These are phyloP conservation scores for Auricularia cornea DNA, from an alignment of 768 basidiomycete genomes.

Conservation along the genomic window DNA sequence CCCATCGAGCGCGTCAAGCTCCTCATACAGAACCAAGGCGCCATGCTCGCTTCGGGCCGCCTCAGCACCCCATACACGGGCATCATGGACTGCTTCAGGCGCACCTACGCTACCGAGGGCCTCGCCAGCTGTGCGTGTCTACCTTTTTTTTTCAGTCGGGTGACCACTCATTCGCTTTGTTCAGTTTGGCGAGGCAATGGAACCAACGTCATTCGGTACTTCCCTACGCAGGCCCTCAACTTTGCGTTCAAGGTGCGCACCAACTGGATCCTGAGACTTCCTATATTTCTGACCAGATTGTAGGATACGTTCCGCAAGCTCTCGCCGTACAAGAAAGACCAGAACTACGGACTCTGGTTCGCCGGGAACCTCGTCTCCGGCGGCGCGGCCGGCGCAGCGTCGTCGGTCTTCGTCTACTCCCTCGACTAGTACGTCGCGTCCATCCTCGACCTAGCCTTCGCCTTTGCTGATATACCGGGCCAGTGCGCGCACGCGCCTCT, in stretches of 20 bases:
- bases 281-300: background rate
- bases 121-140: constrained; percentile 24
- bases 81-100: constrained; percentile 27
- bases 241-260: constrained; percentile 31
- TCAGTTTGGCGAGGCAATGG: constrained; percentile 39
- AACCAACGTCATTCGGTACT: constrained; percentile 37
- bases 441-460: background rate
- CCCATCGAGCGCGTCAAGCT: constrained; percentile 44
- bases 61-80: constrained; percentile 29
- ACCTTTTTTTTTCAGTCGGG: background rate
- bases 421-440: constrained; percentile 31
- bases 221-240: constrained; percentile 39
- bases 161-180: too few relatives aligned
- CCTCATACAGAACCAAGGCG: constrained; percentile 31
- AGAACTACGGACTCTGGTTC: constrained; percentile 31
- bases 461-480: background rate
- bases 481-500: constrained; percentile 34
- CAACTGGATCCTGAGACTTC: background rate
- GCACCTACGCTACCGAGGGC: constrained; percentile 31
- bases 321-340: constrained; percentile 29
- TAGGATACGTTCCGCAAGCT: constrained; percentile 31
- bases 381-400: constrained; percentile 36
- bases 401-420: constrained; percentile 37
- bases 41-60: constrained; percentile 23
- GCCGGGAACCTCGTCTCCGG: constrained; percentile 34